A percentile compares a stretch with the other conserved stretches of the same genome.
Evolutionary conservation across 768 basidiomycete species (phyloP).

Genomic region (Gelatoporia subvermispora): DNA sequence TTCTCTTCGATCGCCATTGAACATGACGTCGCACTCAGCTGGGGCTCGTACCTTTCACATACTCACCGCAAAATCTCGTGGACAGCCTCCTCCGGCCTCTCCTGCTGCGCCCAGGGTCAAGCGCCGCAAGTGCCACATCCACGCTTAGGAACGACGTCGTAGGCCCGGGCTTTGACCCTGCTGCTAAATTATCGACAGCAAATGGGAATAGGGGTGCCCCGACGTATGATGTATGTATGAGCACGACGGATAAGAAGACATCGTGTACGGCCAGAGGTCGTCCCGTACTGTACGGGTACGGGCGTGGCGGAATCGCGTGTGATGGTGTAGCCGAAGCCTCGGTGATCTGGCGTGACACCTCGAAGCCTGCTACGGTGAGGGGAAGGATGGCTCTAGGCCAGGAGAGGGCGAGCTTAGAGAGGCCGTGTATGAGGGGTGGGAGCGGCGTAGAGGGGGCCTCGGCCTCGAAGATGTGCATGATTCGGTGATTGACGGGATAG

Average conservation of each 20-base stretch:
- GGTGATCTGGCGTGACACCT: slow-evolving; percentile 61
- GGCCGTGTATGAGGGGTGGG: slow-evolving; percentile 58
- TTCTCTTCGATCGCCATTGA: too few relatives aligned
- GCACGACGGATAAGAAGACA: slow-evolving; percentile 47
- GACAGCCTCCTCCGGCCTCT: slow-evolving; percentile 40
- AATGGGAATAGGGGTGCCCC: slow-evolving; percentile 33
- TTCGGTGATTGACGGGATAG: slow-evolving; percentile 42
- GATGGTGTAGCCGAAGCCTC: slow-evolving; percentile 44
- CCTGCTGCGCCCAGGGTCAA: slow-evolving; percentile 61
- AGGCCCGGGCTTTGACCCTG: not conserved
- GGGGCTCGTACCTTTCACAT: too few relatives aligned
- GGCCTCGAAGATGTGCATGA: slow-evolving; percentile 50
- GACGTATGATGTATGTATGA: slow-evolving; percentile 57
- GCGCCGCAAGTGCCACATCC: slow-evolving; percentile 27
- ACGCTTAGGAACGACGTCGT: slow-evolving; percentile 9
- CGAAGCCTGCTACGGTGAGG: slow-evolving; percentile 46
- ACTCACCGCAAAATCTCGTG: slow-evolving; percentile 34
- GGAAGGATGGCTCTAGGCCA: slow-evolving; percentile 57
- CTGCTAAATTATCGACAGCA: slow-evolving; percentile 9
- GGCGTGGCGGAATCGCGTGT: slow-evolving; percentile 4
- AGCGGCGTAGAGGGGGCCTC: slow-evolving; percentile 31
- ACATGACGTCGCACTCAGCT: too few relatives aligned
- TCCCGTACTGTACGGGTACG: slow-evolving; percentile 36
- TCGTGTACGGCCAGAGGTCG: slow-evolving; percentile 49
- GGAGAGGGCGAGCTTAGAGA: slow-evolving; percentile 62